A percentile compares a stretch with the other conserved stretches of the same genome.
These are phyloP conservation scores for Poterioochromonas sp. DNA, from an alignment of 352 stramenopile genomes.

Conservation along the genomic window DNA sequence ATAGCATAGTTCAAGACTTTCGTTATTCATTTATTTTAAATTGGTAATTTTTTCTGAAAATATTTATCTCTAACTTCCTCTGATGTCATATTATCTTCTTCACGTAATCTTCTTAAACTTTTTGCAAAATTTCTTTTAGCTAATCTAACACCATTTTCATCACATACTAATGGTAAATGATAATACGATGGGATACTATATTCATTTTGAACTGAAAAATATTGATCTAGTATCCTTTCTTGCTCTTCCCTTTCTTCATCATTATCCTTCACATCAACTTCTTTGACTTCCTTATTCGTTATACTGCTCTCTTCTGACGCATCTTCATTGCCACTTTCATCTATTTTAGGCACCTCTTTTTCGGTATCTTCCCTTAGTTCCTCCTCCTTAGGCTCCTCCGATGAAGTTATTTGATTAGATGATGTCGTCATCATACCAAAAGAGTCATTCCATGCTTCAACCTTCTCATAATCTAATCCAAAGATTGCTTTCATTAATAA, in stretches of 20 bases:
- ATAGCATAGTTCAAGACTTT: too few species aligned
- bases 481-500: constrained; percentile 18
- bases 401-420: neutral
- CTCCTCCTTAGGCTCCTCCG: neutral
- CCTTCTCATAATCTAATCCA: neutral
- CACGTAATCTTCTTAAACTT: constrained; percentile 21
- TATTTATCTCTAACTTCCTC: neutral
- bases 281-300: too few species aligned
- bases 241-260: too few species aligned
- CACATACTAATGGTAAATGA: constrained; percentile 24
- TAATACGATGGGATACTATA: neutral
- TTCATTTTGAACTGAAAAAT: too few species aligned
- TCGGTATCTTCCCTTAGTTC: neutral
- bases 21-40: too few species aligned
- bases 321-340: neutral
- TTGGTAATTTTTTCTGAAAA: neutral
- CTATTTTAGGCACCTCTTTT: neutral
- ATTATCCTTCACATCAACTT: too few species aligned
- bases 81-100: neutral
- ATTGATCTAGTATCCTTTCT: neutral
- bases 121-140: constrained; percentile 26
- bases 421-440: neutral
- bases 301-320: neutral
- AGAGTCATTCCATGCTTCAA: neutral
- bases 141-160: constrained; percentile 20